phyloP scores from a whole-genome alignment of 129 eudicot species.

The Oenanthe sinensis region DNA sequence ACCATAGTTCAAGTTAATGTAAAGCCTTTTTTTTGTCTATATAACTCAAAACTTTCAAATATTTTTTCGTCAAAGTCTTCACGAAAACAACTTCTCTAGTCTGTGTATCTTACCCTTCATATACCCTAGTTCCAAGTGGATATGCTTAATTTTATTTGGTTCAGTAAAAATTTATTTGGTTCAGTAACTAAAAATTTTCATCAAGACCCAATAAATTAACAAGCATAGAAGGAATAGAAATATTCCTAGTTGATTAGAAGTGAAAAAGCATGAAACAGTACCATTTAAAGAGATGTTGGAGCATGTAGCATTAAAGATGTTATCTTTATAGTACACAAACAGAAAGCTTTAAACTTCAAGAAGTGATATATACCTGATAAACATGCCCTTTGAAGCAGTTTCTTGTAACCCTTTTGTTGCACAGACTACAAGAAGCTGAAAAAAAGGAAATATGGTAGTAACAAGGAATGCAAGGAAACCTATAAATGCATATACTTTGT shows the following conservation, averaged over 20 bases:
- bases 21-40: not conserved
- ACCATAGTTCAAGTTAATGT: not conserved
- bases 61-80: too few relatives aligned
- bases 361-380: not conserved
- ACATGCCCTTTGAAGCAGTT: not conserved
- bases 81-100: not conserved
- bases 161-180: not conserved
- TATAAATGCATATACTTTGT: not conserved
- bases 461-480: not conserved
- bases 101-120: not conserved
- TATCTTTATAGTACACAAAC: not conserved
- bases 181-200: not conserved
- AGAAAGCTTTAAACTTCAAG: not conserved
- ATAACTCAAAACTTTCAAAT: too few relatives aligned
- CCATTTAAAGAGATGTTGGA: not conserved
- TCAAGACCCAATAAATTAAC: not conserved
- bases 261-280: not conserved
- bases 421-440: slow-evolving; percentile 13
- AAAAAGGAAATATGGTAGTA: not conserved
- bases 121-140: not conserved
- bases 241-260: not conserved
- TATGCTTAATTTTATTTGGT: not conserved
- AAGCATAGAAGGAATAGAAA: not conserved
- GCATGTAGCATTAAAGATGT: not conserved
- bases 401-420: not conserved